These are phyloP conservation scores for Lentinus brumalis DNA, from an alignment of 768 basidiomycete species.

Conservation along the genomic window DNA sequence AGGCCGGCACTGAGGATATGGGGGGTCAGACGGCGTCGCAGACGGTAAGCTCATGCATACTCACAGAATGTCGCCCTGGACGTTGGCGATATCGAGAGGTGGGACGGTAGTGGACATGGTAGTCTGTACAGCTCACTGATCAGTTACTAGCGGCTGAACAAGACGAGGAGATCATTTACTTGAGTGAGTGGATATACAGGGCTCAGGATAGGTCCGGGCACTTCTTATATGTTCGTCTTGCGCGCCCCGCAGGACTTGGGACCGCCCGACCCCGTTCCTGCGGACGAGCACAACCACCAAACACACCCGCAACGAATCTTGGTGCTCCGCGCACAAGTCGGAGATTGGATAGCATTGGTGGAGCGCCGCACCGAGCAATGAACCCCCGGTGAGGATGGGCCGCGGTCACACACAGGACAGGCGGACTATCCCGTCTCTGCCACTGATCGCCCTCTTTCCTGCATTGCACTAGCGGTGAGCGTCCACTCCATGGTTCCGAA, in stretches of 20 bases:
- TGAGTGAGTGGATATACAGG: neutral
- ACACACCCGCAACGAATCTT: neutral
- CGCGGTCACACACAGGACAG: neutral
- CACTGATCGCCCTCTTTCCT: neutral
- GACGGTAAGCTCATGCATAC: neutral
- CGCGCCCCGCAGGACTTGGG: no score
- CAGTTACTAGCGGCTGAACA: neutral
- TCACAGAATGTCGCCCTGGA: constrained; percentile 32
- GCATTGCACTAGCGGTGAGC: no score
- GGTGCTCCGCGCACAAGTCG: neutral
- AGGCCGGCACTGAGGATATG: constrained; percentile 45
- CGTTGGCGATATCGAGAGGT: constrained; percentile 26
- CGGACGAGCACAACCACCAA: neutral
- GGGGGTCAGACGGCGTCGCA: neutral
- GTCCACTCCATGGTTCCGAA: no score
- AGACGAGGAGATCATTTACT: neutral
- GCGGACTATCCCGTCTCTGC: neutral
- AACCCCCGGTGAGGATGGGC: neutral
- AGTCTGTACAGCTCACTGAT: neutral
- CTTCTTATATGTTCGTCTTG: no score
- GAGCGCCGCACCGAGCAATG: neutral
- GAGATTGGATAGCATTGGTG: neutral
- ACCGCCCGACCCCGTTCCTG: no score
- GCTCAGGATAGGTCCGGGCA: neutral
- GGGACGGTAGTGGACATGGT: constrained; percentile 4